Evolutionary conservation across 495 filamentous ascomycete genomes (phyloP).

Genomic region (Pseudevernia furfuracea): DNA sequence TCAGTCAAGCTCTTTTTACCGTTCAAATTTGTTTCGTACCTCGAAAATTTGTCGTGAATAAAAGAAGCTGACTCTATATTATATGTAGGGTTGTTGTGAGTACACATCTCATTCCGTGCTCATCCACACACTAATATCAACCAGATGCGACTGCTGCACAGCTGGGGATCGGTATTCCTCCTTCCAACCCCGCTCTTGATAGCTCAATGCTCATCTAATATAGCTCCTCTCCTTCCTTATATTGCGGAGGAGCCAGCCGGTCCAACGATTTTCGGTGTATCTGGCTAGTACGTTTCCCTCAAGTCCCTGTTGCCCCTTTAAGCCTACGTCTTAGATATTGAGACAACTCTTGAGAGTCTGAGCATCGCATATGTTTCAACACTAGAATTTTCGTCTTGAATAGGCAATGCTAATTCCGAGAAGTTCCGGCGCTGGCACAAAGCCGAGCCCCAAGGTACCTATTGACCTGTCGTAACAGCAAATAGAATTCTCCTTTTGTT

Average conservation of each 20-base stretch:
- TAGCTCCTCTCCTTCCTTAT: constrained; percentile 71
- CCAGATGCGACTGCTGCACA: constrained; percentile 78
- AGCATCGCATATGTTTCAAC: neutral
- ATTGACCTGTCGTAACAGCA: neutral
- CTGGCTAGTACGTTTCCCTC: constrained; percentile 53
- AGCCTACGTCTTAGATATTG: neutral
- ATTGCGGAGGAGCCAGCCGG: constrained; percentile 46
- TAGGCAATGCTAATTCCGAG: neutral
- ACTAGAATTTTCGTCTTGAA: neutral
- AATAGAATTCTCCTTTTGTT: neutral
- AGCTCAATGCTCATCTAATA: constrained; percentile 26
- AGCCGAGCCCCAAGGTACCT: constrained; percentile 66
- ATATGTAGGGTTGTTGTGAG: neutral
- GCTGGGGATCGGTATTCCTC: constrained; percentile 42
- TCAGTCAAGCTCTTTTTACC: constrained; percentile 54
- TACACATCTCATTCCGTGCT: neutral
- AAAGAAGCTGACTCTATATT: neutral
- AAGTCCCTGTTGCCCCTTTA: neutral
- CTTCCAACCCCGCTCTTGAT: neutral
- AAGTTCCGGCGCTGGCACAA: constrained; percentile 83
- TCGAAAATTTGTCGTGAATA: neutral
- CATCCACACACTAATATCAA: neutral
- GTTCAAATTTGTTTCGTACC: neutral
- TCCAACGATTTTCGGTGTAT: constrained; percentile 87
- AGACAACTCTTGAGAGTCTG: neutral